Percentiles rank a stretch among this genome's conserved stretches.
Evolutionary conservation across 495 filamentous ascomycete species (phyloP).

Genomic region (Clavariopsis aquatica): DNA sequence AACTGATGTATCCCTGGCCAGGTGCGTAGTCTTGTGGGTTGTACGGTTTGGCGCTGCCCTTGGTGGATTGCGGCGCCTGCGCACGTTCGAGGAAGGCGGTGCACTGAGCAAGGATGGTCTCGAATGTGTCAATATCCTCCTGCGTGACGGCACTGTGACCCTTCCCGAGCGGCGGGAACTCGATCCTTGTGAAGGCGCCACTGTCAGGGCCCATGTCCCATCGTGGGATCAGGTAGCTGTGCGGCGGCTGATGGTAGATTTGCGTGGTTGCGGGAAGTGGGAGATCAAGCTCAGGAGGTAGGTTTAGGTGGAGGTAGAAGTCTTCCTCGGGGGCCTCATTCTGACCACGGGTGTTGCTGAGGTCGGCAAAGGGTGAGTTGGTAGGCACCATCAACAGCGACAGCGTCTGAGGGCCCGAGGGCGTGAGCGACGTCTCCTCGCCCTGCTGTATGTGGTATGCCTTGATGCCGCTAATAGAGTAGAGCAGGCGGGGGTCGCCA

Average conservation of each 20-base stretch:
- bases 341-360: slow-evolving; percentile 56
- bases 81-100: slow-evolving; percentile 84
- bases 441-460: slow-evolving; percentile 89
- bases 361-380: slow-evolving; percentile 66
- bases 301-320: slow-evolving; percentile 90
- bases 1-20: slow-evolving; percentile 70
- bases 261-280: slow-evolving; percentile 89
- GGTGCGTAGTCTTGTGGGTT: slow-evolving; percentile 78
- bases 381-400: slow-evolving; percentile 94
- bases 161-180: slow-evolving; percentile 74
- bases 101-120: slow-evolving; percentile 93
- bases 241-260: slow-evolving; percentile 89
- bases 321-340: slow-evolving; percentile 73
- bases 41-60: slow-evolving; percentile 58
- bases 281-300: slow-evolving; percentile 91
- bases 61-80: slow-evolving; percentile 48
- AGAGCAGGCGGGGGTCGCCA: slow-evolving; percentile 76
- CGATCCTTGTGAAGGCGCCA: slow-evolving; percentile 86
- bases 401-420: slow-evolving; percentile 82
- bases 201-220: slow-evolving; percentile 87
- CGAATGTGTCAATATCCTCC: slow-evolving; percentile 93
- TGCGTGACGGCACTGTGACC: slow-evolving; percentile 67
- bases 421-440: slow-evolving; percentile 76
- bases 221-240: slow-evolving; percentile 85
- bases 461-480: slow-evolving; percentile 78